Conservation (phyloP, 1,284 basidiomycete genomes). For the Rhodotorula glutinis region DNA sequence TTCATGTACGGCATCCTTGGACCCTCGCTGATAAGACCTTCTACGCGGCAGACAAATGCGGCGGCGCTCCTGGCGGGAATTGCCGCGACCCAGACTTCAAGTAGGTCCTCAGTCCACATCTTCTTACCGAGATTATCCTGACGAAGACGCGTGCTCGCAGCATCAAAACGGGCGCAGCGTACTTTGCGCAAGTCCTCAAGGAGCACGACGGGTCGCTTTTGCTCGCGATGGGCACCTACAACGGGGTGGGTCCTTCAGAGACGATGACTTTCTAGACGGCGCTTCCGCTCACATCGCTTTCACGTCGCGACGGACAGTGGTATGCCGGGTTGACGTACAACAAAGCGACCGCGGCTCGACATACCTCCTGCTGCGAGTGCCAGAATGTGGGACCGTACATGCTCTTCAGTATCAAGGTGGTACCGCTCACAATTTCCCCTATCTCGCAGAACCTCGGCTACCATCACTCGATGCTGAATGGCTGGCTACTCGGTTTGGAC, state of each 20-base stretch:
- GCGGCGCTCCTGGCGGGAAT: constrained; percentile 41
- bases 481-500: constrained; percentile 55
- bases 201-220: constrained; percentile 61
- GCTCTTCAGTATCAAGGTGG: background rate
- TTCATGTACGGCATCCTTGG: background rate
- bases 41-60: constrained; percentile 57
- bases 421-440: too few relatives aligned
- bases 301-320: constrained; percentile 55
- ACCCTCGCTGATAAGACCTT: background rate
- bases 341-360: constrained; percentile 58
- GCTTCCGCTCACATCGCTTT: background rate
- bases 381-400: constrained; percentile 49
- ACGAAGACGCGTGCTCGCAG: constrained; percentile 47
- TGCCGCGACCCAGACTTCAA: constrained; percentile 4
- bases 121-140: background rate
- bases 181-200: constrained; percentile 59
- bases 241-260: constrained; percentile 51
- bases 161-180: constrained; percentile 56
- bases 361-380: constrained; percentile 56
- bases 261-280: too few relatives aligned
- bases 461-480: constrained; percentile 71
- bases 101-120: background rate
- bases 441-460: constrained; percentile 53
- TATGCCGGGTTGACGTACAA: constrained; percentile 58
- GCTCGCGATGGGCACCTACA: constrained; percentile 64